Percentiles rank a stretch among this genome's conserved stretches.
Evolutionary conservation across 352 stramenopile genomes (phyloP).

Genomic region (Phytophthora aleatoria): DNA sequence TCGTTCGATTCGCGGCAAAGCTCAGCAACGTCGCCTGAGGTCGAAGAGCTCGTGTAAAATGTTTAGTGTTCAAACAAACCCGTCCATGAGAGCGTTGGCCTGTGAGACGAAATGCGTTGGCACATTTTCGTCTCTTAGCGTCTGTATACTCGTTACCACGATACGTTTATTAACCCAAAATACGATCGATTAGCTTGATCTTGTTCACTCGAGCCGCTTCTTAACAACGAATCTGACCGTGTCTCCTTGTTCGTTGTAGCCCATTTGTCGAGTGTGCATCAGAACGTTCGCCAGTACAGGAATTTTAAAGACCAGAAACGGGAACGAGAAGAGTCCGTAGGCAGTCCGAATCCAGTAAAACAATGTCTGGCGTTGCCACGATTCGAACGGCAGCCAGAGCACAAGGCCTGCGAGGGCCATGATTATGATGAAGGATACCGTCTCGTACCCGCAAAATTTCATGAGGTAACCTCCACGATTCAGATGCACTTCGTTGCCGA

Average conservation of each 20-base stretch:
- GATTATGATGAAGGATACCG: constrained; percentile 76
- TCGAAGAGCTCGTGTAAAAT: constrained; percentile 51
- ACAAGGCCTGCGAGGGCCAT: constrained; percentile 64
- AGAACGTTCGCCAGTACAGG: constrained; percentile 82
- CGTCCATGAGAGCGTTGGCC: too few relatives aligned
- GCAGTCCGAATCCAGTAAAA: constrained; percentile 90
- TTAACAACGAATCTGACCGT: constrained; percentile 64
- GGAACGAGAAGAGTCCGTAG: constrained; percentile 87
- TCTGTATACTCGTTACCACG: constrained; percentile 22
- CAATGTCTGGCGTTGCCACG: constrained; percentile 79
- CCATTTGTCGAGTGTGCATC: constrained; percentile 85
- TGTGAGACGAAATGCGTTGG: constrained; percentile 5
- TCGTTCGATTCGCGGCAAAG: constrained; percentile 29
- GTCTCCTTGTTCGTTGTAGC: constrained; percentile 83
- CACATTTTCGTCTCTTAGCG: constrained; percentile 7
- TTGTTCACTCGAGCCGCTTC: constrained; percentile 25
- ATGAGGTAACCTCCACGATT: constrained; percentile 85
- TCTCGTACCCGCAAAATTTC: constrained; percentile 89
- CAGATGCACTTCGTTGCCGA: constrained; percentile 82
- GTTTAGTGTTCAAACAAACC: not conserved
- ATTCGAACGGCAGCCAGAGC: constrained; percentile 68
- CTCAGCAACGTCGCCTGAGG: constrained; percentile 27
- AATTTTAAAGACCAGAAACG: constrained; percentile 90
- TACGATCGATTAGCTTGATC: constrained; percentile 1
- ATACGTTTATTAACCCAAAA: constrained; percentile 37